These are phyloP conservation scores for Trypanosomatidae sp. DNA, from an alignment of 208 protist species.

Conservation along the genomic window DNA sequence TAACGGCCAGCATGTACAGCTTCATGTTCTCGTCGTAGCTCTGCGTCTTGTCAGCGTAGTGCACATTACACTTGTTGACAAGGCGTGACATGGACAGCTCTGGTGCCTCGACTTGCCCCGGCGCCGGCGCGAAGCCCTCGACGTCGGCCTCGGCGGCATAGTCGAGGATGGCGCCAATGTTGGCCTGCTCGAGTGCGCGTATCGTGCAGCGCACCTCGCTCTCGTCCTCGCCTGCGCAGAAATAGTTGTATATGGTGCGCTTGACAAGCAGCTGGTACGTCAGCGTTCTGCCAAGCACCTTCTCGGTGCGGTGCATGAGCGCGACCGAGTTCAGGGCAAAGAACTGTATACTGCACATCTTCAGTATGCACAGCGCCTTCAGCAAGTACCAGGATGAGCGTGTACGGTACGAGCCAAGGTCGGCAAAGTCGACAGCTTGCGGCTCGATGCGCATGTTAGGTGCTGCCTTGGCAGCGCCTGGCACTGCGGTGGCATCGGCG, in stretches of 20 bases:
- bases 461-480: too few species aligned
- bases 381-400: constrained; percentile 59
- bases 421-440: constrained; percentile 35
- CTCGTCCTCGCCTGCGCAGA: constrained; percentile 90
- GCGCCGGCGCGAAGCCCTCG: constrained; percentile 46
- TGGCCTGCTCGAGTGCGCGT: constrained; percentile 30
- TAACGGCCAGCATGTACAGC: constrained; percentile 86
- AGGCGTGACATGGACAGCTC: constrained; percentile 58
- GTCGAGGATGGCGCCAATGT: constrained; percentile 90
- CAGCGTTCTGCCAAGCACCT: constrained; percentile 49
- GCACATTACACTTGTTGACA: constrained; percentile 42
- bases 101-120: constrained; percentile 29
- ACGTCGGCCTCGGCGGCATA: constrained; percentile 90
- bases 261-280: constrained; percentile 76
- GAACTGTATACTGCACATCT: constrained; percentile 44
- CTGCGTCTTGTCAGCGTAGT: constrained; percentile 44
- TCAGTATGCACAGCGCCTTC: constrained; percentile 57
- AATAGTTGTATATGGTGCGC: constrained; percentile 89
- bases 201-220: constrained; percentile 75
- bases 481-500: too few species aligned
- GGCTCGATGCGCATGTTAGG: too few species aligned
- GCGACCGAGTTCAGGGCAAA: constrained; percentile 64
- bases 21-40: constrained; percentile 88
- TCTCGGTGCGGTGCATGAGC: constrained; percentile 55
- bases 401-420: constrained; percentile 40